phyloP scores from a whole-genome alignment of 2,329 filamentous ascomycete genomes.

The Lachnellula suecica region DNA sequence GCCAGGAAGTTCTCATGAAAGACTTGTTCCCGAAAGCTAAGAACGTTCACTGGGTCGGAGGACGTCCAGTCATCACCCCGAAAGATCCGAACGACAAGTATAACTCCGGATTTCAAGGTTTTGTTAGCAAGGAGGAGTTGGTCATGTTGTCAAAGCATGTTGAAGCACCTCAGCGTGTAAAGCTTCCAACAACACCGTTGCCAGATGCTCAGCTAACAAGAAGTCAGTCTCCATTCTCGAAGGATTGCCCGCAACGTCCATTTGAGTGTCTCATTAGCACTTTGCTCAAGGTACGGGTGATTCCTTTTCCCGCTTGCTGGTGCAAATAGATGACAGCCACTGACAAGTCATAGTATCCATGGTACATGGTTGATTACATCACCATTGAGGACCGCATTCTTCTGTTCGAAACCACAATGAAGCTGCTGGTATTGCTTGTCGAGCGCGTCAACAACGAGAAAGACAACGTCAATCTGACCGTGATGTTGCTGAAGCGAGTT shows the following conservation, averaged over 20 bases:
- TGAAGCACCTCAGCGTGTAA: constrained; percentile 60
- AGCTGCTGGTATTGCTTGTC: constrained; percentile 48
- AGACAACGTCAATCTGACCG: constrained; percentile 47
- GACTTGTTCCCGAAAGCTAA: constrained; percentile 60
- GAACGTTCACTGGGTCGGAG: constrained; percentile 55
- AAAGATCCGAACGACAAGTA: constrained; percentile 34
- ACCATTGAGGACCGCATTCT: constrained; percentile 56
- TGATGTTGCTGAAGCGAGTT: constrained; percentile 53
- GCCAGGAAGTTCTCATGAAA: constrained; percentile 56
- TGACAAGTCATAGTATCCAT: constrained; percentile 50
- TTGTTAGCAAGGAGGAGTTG: constrained; percentile 62
- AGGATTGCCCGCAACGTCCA: constrained; percentile 61
- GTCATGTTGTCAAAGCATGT: constrained; percentile 63
- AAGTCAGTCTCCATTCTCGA: constrained; percentile 57
- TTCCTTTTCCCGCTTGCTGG: too few species aligned
- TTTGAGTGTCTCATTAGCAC: constrained; percentile 67
- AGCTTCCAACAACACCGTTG: too few species aligned
- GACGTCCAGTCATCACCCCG: constrained; percentile 40
- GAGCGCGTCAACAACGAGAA: constrained; percentile 40
- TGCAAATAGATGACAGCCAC: neutral
- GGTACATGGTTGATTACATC: constrained; percentile 56
- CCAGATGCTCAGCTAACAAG: too few species aligned
- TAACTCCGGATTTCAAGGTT: constrained; percentile 57
- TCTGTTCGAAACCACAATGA: constrained; percentile 50
- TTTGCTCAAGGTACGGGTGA: constrained; percentile 30